Evolutionary conservation across 257 asterid species (phyloP).

Genomic region (Vinca minor): DNA sequence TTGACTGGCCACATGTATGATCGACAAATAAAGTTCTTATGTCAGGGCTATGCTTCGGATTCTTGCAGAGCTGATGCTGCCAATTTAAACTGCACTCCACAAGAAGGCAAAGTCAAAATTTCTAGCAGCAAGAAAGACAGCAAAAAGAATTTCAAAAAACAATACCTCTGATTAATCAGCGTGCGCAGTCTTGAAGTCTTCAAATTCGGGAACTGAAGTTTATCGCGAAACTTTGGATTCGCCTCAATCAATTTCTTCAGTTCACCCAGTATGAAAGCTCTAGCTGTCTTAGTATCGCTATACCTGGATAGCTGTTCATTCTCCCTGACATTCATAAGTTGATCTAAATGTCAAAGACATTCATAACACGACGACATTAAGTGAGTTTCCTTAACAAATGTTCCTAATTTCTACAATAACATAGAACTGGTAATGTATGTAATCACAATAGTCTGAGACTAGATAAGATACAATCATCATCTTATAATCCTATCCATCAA

Average conservation of each 20-base stretch:
- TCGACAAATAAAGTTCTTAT: slow-evolving; percentile 49
- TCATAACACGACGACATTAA: slow-evolving; percentile 12
- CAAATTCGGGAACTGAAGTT: slow-evolving; percentile 49
- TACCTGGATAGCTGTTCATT: slow-evolving; percentile 44
- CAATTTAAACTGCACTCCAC: slow-evolving; percentile 45
- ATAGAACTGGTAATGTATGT: no score
- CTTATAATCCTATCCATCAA: slow-evolving; percentile 14
- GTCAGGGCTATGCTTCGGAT: slow-evolving; percentile 52
- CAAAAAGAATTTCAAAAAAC: not conserved
- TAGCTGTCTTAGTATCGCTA: slow-evolving; percentile 46
- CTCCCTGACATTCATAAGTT: slow-evolving; percentile 33
- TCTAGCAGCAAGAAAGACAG: no score
- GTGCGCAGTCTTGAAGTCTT: slow-evolving; percentile 46
- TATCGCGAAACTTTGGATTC: slow-evolving; percentile 53
- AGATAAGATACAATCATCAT: not conserved
- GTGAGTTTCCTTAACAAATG: not conserved
- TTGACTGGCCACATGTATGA: slow-evolving; percentile 47
- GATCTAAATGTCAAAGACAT: slow-evolving; percentile 9
- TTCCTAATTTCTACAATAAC: no score
- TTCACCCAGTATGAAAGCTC: slow-evolving; percentile 41
- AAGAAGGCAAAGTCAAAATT: not conserved
- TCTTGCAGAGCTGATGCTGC: slow-evolving; percentile 62
- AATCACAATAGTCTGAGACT: no score
- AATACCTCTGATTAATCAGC: slow-evolving; percentile 51
- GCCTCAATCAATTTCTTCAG: slow-evolving; percentile 45